These are phyloP conservation scores for Amaranthus cruentus DNA, from an alignment of 148 eudicot genomes.

Conservation along the genomic window DNA sequence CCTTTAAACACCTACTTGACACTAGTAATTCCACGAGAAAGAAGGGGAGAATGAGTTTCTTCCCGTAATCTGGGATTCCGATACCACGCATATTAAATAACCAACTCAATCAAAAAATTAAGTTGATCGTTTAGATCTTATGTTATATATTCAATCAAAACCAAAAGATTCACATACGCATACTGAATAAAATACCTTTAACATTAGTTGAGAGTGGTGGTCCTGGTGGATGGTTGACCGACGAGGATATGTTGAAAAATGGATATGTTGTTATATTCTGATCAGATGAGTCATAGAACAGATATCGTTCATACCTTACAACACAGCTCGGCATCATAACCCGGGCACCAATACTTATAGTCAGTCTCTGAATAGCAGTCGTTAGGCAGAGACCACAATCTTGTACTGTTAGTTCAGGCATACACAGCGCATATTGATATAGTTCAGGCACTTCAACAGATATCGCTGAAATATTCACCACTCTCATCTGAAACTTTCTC, in stretches of 20 bases:
- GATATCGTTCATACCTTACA: slow-evolving; percentile 16
- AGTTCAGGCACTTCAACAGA: too few relatives aligned
- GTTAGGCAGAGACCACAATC: slow-evolving; percentile 9
- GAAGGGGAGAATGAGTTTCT: too few relatives aligned
- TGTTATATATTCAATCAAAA: not conserved
- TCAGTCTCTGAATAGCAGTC: not conserved
- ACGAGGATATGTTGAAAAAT: not conserved
- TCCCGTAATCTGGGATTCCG: not conserved
- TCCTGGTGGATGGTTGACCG: not conserved
- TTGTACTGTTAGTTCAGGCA: not conserved
- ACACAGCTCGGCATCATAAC: slow-evolving; percentile 23
- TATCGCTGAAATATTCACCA: not conserved
- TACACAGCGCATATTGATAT: slow-evolving; percentile 8
- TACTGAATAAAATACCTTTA: too few relatives aligned
- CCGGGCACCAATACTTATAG: slow-evolving; percentile 11
- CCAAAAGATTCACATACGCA: not conserved
- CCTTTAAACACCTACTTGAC: too few relatives aligned
- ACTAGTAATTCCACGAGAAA: too few relatives aligned
- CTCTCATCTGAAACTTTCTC: not conserved
- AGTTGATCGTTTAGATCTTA: not conserved
- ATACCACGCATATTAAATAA: not conserved
- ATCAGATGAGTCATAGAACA: not conserved
- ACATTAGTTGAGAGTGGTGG: not conserved
- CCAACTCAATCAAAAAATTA: not conserved
- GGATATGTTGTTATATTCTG: not conserved